phyloP scores from a whole-genome alignment of 805 yeast species.

The Schwanniomyces pseudopolymorphus region DNA sequence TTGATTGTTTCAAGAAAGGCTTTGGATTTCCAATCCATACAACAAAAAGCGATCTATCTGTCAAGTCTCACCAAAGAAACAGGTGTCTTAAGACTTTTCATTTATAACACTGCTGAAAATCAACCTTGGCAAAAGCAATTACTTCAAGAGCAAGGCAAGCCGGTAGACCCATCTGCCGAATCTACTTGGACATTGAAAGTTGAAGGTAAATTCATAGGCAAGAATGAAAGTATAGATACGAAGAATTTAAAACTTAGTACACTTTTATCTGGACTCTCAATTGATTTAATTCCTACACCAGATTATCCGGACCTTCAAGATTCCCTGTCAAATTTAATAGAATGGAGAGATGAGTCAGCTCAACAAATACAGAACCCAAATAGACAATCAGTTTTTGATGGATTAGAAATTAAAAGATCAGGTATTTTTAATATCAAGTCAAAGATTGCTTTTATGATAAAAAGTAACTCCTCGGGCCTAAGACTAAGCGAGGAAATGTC shows the following conservation, averaged over 20 bases:
- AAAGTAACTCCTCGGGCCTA: slow-evolving; percentile 67
- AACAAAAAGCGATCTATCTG: slow-evolving; percentile 40
- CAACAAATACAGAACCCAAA: slow-evolving; percentile 12
- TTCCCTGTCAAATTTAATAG: slow-evolving; percentile 52
- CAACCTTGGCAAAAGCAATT: slow-evolving; percentile 75
- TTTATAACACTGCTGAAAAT: slow-evolving; percentile 78
- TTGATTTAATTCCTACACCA: slow-evolving; percentile 59
- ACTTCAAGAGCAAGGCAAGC: slow-evolving; percentile 18
- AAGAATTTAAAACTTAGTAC: slow-evolving; percentile 62
- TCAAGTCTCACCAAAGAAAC: slow-evolving; percentile 42
- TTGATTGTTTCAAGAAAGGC: slow-evolving; percentile 79
- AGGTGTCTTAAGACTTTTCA: slow-evolving; percentile 70
- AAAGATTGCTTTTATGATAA: slow-evolving; percentile 70
- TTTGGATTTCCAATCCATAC: slow-evolving; percentile 76
- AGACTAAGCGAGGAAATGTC: slow-evolving; percentile 65
- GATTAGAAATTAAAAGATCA: slow-evolving; percentile 78
- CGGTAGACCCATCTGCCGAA: slow-evolving; percentile 25
- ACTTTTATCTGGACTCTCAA: slow-evolving; percentile 78
- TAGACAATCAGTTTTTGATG: slow-evolving; percentile 60
- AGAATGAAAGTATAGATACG: slow-evolving; percentile 29
- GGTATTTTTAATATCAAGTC: slow-evolving; percentile 61
- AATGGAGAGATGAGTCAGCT: slow-evolving; percentile 79
- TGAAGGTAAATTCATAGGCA: slow-evolving; percentile 76
- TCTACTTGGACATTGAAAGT: slow-evolving; percentile 82
- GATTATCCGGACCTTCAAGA: slow-evolving; percentile 36